Evolutionary conservation across 208 protist species (phyloP), one percentile per base, ranked within the genome.

Genomic region (Trypanosoma vivax): DNA sequence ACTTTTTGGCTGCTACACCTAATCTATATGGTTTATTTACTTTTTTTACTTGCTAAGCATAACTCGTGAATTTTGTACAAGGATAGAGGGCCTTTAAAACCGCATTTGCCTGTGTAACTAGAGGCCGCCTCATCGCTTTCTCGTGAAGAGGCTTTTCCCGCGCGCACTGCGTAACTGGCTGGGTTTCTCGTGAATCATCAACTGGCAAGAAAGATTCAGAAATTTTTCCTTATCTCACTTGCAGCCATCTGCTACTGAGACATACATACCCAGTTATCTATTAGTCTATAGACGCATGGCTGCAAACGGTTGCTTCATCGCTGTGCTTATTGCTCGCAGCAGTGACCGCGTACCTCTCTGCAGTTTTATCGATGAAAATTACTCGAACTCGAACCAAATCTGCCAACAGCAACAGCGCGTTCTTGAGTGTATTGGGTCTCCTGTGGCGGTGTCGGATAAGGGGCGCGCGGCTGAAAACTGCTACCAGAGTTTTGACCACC

Each of bases 401-500:
- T 59, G 81, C 19, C 83, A 91, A 50, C 87, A 94, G 70, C 66
- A 75, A 57, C 76, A 91, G 64, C 83, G 73, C 45, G 90, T 94
- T 66, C 64, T 91, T 4, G 82, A 91, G 35, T 69, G 79, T 6
- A 89, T 94, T 79, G 70, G 86, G 41, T 73, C 81, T 1, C 83
- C 87, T 10, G 83, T 83, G 2, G 66, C 68, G 9, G 51, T 46
- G 30, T 50, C 76, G 5, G 65, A 85, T 48, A 59, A 67, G 33
- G 33, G 46, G 14, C 40, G 49, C 3, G 61, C 72, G 0, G 70
- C 66, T 40, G 87, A 83, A n/a, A 88, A 78, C 61, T 85, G 86
- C 57, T 94, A 94, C 61, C 79, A 94, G 52, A 94, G 87, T 49
- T 94, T 91, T 54, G 83, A 94, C 47, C 79, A 94, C 66, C 79